Base-by-base conservation (phyloP, 2,329 filamentous ascomycete genomes). In the Capronia americana region DNA sequence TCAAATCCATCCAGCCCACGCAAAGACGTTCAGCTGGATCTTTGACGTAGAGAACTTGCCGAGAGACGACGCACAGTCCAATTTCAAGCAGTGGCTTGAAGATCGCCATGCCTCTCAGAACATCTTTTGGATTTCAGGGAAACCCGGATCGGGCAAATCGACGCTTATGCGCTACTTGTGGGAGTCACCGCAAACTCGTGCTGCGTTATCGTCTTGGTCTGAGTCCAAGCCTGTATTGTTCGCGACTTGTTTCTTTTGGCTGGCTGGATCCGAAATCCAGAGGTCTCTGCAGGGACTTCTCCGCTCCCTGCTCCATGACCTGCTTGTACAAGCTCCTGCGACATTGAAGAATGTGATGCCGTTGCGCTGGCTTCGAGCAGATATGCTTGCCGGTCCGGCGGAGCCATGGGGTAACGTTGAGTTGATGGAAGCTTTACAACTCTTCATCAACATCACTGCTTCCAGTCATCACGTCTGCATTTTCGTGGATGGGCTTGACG, bases 191-290 rank as follows among this genome's bases (percentile, higher is more conserved):
- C 50, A 20, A 7, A 53, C 50, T 7, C 12, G 26, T 8, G 14
- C 17, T 24, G n/a, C 24, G 24, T 53, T 14, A 23, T 7, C 4
- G 23, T 23, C 50, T 53, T 4, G 24, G 17, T 20, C 24, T 23
- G n/a, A n/a, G 4, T 10, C 50, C 3, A 53, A 53, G 14, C 23
- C 50, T 14, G 7, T 53, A 28, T 28, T 53, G 6, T 26, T 32
- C 8, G 50, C 50, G 20, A 53, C 20, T 28, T 53, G 50, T 6
- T 53, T 53, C 50, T 53, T 53, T 14, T 53, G 50, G 50, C 50
- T 53, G 2, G 50, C 50, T 3, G 50, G 50, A 3, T 26, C 50
- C 26, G 50, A 53, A 4, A 14, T 23, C 6, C 50, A 53, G 26
- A 53, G 17, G 50, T 53, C 50, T 4, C 23, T 24, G 4, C 17